phyloP scores from a whole-genome alignment of 495 filamentous ascomycete genomes.

The Podospora australis region DNA sequence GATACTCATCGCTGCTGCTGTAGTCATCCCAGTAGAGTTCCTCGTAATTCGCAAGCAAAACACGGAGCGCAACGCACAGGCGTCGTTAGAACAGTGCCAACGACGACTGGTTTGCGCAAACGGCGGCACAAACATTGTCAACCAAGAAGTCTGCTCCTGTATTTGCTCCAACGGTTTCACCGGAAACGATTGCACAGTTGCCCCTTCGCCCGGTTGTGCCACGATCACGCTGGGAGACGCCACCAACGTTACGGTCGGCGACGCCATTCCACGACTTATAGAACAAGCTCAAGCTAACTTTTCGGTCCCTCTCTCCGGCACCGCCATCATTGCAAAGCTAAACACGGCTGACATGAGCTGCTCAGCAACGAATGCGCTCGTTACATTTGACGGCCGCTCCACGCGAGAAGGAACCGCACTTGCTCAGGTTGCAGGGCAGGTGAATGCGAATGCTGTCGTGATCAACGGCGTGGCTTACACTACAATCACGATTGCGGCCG shows the following conservation, averaged over 20 bases:
- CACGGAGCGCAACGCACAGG: constrained; percentile 20
- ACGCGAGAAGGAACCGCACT: constrained; percentile 25
- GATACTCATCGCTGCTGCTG: constrained; percentile 73
- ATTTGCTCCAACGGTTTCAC: constrained; percentile 82
- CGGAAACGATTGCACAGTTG: constrained; percentile 62
- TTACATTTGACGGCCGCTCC: constrained; percentile 63
- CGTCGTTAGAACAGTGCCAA: constrained; percentile 45
- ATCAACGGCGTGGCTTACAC: constrained; percentile 27
- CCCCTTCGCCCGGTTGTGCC: constrained; percentile 62
- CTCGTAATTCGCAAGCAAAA: constrained; percentile 58
- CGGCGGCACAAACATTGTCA: constrained; percentile 68
- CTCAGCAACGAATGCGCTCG: constrained; percentile 73
- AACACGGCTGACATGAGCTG: constrained; percentile 68
- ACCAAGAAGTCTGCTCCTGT: constrained; percentile 66
- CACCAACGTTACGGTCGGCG: constrained; percentile 72
- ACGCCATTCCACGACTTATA: constrained; percentile 67
- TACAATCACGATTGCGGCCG: constrained; percentile 32
- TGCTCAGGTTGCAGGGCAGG: constrained; percentile 9
- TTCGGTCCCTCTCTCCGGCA: constrained; percentile 62
- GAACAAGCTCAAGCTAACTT: constrained; percentile 58
- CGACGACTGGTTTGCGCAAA: constrained; percentile 60
- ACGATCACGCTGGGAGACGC: constrained; percentile 52
- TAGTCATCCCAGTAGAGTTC: constrained; percentile 81
- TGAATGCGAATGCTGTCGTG: constrained; percentile 19
- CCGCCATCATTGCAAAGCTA: constrained; percentile 67